Evolutionary conservation across 2,329 filamentous ascomycete species (phyloP).

Genomic region (Pseudopyrenochaeta lycopersici): DNA sequence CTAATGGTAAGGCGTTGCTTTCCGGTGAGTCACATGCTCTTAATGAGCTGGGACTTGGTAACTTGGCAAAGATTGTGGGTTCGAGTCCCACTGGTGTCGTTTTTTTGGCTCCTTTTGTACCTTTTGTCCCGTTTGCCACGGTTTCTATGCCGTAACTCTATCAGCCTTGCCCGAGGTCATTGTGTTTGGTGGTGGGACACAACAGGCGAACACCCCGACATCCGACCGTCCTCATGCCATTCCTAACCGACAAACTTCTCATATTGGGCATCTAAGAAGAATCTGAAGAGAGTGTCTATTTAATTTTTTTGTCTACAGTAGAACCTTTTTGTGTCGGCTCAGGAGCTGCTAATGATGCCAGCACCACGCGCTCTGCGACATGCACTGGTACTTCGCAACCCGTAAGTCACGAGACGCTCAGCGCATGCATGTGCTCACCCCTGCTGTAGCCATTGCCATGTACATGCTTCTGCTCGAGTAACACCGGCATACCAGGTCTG

Average conservation of each 20-base stretch:
- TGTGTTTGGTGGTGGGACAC: constrained; percentile 1
- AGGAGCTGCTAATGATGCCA: not conserved
- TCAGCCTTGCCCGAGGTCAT: not conserved
- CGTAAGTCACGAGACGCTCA: not conserved
- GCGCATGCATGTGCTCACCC: not conserved
- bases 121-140: constrained; percentile 4
- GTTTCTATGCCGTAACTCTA: not conserved
- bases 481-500: not conserved
- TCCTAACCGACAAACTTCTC: not conserved
- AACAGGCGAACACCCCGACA: not conserved
- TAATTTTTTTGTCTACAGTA: not conserved
- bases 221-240: not conserved
- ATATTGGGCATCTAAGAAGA: too few relatives aligned
- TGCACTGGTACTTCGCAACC: too few relatives aligned
- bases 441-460: too few relatives aligned
- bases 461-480: too few relatives aligned
- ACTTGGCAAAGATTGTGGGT: constrained; percentile 57
- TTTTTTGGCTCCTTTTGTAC: constrained; percentile 24
- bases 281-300: not conserved
- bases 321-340: not conserved
- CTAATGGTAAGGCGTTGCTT: constrained; percentile 57
- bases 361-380: constrained; percentile 4
- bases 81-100: constrained; percentile 54
- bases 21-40: too few relatives aligned
- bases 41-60: too few relatives aligned